Base-by-base conservation (phyloP, 192 early-diverging fungal genomes). In the Coemansia sp. region DNA sequence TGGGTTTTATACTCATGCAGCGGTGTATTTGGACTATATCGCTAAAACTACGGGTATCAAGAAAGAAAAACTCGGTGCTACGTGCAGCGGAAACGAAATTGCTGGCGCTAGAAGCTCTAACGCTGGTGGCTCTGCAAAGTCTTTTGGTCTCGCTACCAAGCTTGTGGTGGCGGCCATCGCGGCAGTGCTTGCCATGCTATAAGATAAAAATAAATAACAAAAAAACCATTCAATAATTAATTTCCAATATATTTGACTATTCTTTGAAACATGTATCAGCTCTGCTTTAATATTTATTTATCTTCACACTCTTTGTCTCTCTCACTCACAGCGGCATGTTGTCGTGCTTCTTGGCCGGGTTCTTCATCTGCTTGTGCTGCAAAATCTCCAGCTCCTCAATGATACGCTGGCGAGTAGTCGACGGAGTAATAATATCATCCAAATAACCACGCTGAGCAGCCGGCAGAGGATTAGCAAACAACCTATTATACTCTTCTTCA, bases 401-500 rank as follows among this genome's bases (percentile, higher is more conserved):
- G 74, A 98, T 88, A 17, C 90, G 84, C 45, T 64, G 74, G 33
- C 97, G 87, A 11, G 97, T 97, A 7, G 76, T 62, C 18, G 86
- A 84, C 18, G 94, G 94, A 54, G 72, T 20, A n/a, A 91, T 85
- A 53, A 94, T 89, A 74, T 94, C 91, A 71, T 94, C 92, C 38
- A 92, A 65, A 68, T 87, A 94, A 11, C 91, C 96, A 54, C 93
- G 90, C 81, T 93, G 91, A 2, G 96, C 96, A 20, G 96, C 96
- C 18, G 94, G 91, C 35, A 97, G 75, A 8, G 96, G 96, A 73
- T 97, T 98, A 61, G 95, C 91, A 86, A 98, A 98, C 79, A 94
- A 91, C 59, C 87, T 73, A 54, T 93, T 90, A 67, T 98, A 96
- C 79, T 97, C 94, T 20, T 88, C 87, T 86, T 95, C 93, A 5